Base-by-base conservation (phyloP, 768 basidiomycete species). In the Mycena leptocephala region DNA sequence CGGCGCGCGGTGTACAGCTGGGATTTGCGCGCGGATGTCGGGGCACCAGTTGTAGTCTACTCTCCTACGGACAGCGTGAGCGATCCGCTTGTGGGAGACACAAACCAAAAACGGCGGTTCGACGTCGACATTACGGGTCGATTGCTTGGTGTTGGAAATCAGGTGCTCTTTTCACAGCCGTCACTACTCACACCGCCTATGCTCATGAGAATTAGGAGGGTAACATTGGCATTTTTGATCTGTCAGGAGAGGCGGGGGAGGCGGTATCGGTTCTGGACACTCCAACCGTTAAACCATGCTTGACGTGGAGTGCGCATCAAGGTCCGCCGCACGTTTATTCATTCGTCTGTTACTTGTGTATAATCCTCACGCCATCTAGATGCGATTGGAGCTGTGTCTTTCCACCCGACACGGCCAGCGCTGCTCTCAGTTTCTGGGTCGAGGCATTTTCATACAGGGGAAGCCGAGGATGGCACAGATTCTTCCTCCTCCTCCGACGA, bases 71-170 rank as follows among this genome's bases (percentile, higher is more conserved):
- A 3, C 66, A 58, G 28, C 48, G 20, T 78, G 68, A 72, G 67
- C 24, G 58, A 55, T 28, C 66, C 73, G 13, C 79, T 70, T 8
- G 16, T n/a, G 13, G 32, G 39, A 33, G 37, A 32, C 61, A 94
- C 95, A 26, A 97, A 97, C 81, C 97, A 98, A 83, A 91, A 91
- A 76, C 85, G 93, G 30, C 83, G 85, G n/a, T 97, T 98, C 79
- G 95, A 95, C 78, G 81, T 97, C 0, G 96, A 97, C 80, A 68
- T 88, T 14, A 86, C 88, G 46, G 96, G 97, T 1, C 86, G 85
- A 58, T 92, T 90, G 84, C 79, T 97, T 43, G 89, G 88, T 30
- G 85, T 89, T 2, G 96, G 96, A 0, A 92, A 93, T 82, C 90
- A 93, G 87, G 96, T 94, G 65, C 48, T 84, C 39, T 26, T 16